Evolutionary conservation across 495 filamentous ascomycete species (phyloP).

Genomic region (Tuber umbilicatum): DNA sequence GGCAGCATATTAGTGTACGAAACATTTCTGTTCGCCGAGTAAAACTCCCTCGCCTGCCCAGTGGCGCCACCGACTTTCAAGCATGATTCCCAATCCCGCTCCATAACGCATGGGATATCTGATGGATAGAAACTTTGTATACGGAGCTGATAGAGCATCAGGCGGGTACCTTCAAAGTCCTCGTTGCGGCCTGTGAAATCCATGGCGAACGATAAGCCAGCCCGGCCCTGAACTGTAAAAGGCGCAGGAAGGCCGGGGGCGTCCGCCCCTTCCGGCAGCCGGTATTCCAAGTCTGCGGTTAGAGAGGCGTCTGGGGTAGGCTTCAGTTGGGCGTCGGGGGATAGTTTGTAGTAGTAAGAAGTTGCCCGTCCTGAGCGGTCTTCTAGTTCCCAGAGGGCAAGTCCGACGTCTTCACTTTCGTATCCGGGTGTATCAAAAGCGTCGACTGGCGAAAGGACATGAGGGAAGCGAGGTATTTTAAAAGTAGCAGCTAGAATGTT

Average conservation of each 20-base stretch:
- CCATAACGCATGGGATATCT: conserved; percentile 12
- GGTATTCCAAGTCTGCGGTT: conserved; percentile 7
- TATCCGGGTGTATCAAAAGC: not conserved
- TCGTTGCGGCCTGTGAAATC: conserved; percentile 32
- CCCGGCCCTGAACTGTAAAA: conserved; percentile 17
- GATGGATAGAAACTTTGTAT: conserved; percentile 32
- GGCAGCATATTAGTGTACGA: conserved; percentile 13
- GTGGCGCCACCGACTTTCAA: conserved; percentile 8
- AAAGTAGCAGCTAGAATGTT: conserved; percentile 24
- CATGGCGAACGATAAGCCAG: conserved; percentile 25
- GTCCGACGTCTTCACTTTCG: conserved; percentile 20
- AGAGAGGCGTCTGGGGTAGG: not conserved
- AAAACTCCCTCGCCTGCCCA: conserved; percentile 15
- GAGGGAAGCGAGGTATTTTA: conserved; percentile 10
- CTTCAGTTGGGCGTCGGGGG: not conserved
- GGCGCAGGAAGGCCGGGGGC: conserved; percentile 8
- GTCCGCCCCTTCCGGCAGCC: not conserved
- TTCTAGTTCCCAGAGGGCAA: conserved; percentile 26
- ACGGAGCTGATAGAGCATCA: conserved; percentile 27
- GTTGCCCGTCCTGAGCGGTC: conserved; percentile 18
- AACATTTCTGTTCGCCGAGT: conserved; percentile 31
- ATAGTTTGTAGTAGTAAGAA: conserved; percentile 23
- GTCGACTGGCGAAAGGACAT: not conserved
- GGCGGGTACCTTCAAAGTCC: conserved; percentile 23
- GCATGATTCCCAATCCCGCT: conserved; percentile 18